Conservation (phyloP, 176 grass and related monocot genomes). For the Oryza brachyantha region DNA sequence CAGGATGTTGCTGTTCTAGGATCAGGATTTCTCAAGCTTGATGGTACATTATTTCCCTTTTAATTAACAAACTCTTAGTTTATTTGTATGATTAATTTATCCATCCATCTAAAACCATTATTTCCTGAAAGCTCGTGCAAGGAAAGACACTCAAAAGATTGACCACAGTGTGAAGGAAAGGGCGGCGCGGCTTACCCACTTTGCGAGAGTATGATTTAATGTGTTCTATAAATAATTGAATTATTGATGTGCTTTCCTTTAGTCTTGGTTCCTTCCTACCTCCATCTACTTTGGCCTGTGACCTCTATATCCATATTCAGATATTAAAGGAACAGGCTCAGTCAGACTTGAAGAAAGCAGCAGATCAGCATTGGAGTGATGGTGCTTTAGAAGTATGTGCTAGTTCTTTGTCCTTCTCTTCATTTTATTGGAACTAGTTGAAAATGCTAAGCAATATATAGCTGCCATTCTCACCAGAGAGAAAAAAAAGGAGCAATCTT, state of each 20-base stretch:
- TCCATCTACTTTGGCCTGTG: conserved; percentile 6
- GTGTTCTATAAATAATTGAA: conserved; percentile 10
- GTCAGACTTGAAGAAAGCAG: conserved; percentile 87
- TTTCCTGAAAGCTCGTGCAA: conserved; percentile 70
- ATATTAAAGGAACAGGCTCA: conserved; percentile 77
- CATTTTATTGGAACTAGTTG: conserved; percentile 11
- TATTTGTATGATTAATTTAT: conserved; percentile 10
- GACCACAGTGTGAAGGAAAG: conserved; percentile 83
- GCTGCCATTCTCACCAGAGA: not conserved
- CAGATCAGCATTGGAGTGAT: conserved; percentile 95
- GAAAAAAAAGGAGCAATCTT: not conserved
- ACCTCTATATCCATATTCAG: conserved; percentile 38
- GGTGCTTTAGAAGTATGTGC: conserved; percentile 79
- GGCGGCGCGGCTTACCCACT: conserved; percentile 61
- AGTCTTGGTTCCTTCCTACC: conserved; percentile 9
- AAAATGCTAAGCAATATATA: not conserved
- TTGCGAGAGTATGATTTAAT: conserved; percentile 72
- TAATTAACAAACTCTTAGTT: conserved; percentile 1
- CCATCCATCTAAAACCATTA: conserved; percentile 32
- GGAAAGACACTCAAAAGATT: conserved; percentile 80
- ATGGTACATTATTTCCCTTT: conserved; percentile 55
- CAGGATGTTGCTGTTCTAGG: conserved; percentile 92
- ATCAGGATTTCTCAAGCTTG: conserved; percentile 80
- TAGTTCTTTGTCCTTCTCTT: conserved; percentile 17
- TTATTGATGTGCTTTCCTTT: conserved; percentile 8